phyloP scores from a whole-genome alignment of 306 rosid species.

The Leucaena leucocephala region DNA sequence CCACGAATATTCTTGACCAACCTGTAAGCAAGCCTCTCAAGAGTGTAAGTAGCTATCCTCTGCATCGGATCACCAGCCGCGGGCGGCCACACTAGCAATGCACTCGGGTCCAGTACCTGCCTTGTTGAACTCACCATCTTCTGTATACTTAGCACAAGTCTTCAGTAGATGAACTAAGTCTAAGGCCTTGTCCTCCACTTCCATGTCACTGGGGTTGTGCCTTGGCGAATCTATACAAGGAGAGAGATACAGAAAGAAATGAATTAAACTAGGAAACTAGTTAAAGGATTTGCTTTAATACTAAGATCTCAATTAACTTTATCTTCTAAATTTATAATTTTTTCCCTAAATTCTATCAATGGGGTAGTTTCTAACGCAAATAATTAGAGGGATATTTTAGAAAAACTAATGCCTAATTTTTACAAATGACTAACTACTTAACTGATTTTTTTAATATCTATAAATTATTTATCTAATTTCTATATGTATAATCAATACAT shows the following conservation, averaged over 20 bases:
- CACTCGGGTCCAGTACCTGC: conserved; percentile 51
- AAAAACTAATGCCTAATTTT: background rate
- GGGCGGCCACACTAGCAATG: conserved; percentile 55
- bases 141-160: conserved; percentile 51
- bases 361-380: background rate
- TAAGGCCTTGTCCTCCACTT: conserved; percentile 49
- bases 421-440: no score
- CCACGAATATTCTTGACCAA: conserved; percentile 8
- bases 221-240: conserved; percentile 25
- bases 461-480: no score
- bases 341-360: no score
- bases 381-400: no score
- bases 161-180: conserved; percentile 44
- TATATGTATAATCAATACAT: no score
- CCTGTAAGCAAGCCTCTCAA: conserved; percentile 55
- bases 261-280: background rate
- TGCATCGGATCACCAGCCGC: conserved; percentile 68
- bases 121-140: conserved; percentile 40
- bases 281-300: background rate
- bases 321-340: background rate
- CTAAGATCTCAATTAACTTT: background rate
- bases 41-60: conserved; percentile 60
- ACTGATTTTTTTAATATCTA: no score
- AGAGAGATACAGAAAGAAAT: background rate
- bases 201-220: conserved; percentile 45